Evolutionary conservation across 331 rosid genomes (phyloP).

Genomic region (Prunus yedoensis): DNA sequence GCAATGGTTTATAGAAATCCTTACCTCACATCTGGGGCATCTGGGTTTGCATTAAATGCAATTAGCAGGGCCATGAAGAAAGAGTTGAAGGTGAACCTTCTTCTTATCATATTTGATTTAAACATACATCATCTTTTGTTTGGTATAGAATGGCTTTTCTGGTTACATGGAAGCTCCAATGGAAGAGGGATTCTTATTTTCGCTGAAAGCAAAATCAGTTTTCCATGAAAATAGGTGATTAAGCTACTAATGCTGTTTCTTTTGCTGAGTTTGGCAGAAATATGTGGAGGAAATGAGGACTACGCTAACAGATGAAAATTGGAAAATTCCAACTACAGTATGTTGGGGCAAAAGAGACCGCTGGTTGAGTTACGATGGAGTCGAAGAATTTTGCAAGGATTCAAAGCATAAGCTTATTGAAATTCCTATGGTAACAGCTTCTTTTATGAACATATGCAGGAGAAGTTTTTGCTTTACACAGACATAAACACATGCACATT

Average conservation of each 20-base stretch:
- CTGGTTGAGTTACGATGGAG: slow-evolving; percentile 84
- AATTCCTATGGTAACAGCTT: slow-evolving; percentile 58
- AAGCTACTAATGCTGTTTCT: not conserved
- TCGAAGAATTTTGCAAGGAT: slow-evolving; percentile 73
- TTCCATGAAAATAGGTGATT: not conserved
- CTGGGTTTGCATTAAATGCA: slow-evolving; percentile 94
- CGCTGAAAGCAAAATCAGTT: not conserved
- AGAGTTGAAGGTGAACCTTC: slow-evolving; percentile 62
- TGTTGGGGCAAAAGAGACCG: slow-evolving; percentile 92
- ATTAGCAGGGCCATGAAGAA: slow-evolving; percentile 80
- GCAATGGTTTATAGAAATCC: slow-evolving; percentile 95
- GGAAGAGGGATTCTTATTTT: not conserved
- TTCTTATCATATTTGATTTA: too few relatives aligned
- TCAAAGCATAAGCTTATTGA: slow-evolving; percentile 56
- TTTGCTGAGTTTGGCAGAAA: slow-evolving; percentile 37
- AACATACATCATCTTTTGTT: too few relatives aligned
- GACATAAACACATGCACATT: not conserved
- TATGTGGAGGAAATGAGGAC: slow-evolving; percentile 66
- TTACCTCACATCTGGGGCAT: slow-evolving; percentile 85
- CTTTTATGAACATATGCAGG: slow-evolving; percentile 3
- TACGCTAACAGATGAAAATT: slow-evolving; percentile 49
- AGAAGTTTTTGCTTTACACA: not conserved
- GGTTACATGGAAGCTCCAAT: not conserved
- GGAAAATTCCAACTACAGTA: slow-evolving; percentile 66
- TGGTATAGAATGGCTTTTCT: too few relatives aligned